Conservation (phyloP, 495 filamentous ascomycete genomes). For the Choiromyces venosus region DNA sequence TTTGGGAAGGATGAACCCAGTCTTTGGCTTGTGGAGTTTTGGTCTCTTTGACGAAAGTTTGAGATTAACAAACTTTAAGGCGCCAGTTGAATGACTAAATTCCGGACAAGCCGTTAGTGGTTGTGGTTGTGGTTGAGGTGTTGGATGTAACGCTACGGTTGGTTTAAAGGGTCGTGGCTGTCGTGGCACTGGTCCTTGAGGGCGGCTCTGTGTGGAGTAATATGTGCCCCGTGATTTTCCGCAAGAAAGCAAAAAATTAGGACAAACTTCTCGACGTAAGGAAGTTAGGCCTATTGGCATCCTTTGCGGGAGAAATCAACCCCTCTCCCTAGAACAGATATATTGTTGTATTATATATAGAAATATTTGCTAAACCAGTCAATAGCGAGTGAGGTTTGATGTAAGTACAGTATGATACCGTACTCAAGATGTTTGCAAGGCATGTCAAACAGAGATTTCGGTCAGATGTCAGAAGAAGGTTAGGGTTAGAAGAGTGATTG, state of each 20-base stretch:
- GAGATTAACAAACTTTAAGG: not conserved
- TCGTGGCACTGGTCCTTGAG: not conserved
- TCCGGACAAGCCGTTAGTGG: not conserved
- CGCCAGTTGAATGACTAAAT: not conserved
- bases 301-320: not conserved
- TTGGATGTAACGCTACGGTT: not conserved
- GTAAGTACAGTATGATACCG: not conserved
- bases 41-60: not conserved
- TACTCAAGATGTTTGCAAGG: not conserved
- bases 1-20: not conserved
- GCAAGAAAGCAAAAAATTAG: not conserved
- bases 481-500: not conserved
- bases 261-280: not conserved
- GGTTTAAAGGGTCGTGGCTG: not conserved
- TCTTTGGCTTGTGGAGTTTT: not conserved
- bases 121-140: conserved; percentile 4
- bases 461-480: not conserved
- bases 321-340: not conserved
- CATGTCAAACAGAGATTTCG: not conserved
- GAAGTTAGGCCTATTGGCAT: not conserved
- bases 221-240: not conserved
- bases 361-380: not conserved
- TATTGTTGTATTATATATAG: not conserved
- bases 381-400: not conserved
- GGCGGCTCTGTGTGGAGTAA: conserved; percentile 1